Evolutionary conservation across 805 yeast genomes (phyloP).

Genomic region (Zygoascus bituminiphila): DNA sequence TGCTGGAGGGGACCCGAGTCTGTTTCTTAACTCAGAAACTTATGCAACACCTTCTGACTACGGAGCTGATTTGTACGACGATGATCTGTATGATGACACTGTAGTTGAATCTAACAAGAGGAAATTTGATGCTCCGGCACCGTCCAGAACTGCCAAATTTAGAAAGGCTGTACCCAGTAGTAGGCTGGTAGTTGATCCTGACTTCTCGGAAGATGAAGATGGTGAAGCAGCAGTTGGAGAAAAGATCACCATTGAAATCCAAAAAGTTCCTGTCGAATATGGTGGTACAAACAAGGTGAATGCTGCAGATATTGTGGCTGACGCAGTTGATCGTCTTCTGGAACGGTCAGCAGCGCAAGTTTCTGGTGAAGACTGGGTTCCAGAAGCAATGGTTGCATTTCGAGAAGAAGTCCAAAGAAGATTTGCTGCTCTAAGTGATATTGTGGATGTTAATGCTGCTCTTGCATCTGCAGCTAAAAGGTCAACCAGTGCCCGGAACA

Average conservation of each 20-base stretch:
- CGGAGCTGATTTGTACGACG: no score
- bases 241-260: constrained; percentile 1
- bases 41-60: neutral
- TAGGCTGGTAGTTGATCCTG: neutral
- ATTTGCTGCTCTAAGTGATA: constrained; percentile 10
- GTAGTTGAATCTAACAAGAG: neutral
- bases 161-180: neutral
- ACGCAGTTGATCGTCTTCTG: constrained; percentile 7
- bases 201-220: neutral
- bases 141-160: neutral
- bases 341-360: neutral
- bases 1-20: neutral
- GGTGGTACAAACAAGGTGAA: constrained; percentile 16
- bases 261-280: constrained; percentile 13
- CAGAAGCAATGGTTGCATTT: constrained; percentile 6
- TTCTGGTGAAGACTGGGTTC: neutral
- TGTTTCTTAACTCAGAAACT: neutral
- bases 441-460: constrained; percentile 13
- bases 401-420: constrained; percentile 7
- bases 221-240: neutral
- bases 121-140: neutral
- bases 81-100: neutral
- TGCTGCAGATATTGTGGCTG: constrained; percentile 15
- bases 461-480: constrained; percentile 7
- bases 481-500: constrained; percentile 7